Evolutionary conservation across 306 rosid species (phyloP).

Genomic region (Urtica urens): DNA sequence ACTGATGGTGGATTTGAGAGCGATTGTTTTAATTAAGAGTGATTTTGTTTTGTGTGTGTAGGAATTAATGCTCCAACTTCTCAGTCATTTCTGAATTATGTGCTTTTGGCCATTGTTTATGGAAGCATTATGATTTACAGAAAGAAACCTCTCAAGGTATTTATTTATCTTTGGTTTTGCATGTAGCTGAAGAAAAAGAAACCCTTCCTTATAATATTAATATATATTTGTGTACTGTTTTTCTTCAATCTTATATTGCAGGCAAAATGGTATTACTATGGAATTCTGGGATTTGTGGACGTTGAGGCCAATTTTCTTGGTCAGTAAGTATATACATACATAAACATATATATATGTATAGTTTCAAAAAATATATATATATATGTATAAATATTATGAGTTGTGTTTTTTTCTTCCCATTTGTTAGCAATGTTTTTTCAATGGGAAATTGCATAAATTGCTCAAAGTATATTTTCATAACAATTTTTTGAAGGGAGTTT

Average conservation of each 20-base stretch:
- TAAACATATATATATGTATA: too few relatives aligned
- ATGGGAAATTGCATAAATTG: too few relatives aligned
- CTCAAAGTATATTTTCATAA: too few relatives aligned
- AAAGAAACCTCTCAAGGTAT: slow-evolving; percentile 67
- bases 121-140: slow-evolving; percentile 47
- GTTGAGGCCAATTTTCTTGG: slow-evolving; percentile 97
- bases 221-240: slow-evolving; percentile 5
- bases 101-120: slow-evolving; percentile 58
- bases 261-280: slow-evolving; percentile 85
- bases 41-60: slow-evolving; percentile 13
- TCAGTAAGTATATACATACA: too few relatives aligned
- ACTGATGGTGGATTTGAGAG: too few relatives aligned
- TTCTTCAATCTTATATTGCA: slow-evolving; percentile 25
- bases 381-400: too few relatives aligned
- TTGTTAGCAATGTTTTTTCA: too few relatives aligned
- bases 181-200: background rate
- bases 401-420: too few relatives aligned
- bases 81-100: slow-evolving; percentile 78
- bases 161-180: background rate
- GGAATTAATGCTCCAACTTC: slow-evolving; percentile 89
- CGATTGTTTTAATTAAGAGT: background rate
- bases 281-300: slow-evolving; percentile 73
- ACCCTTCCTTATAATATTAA: background rate
- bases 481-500: too few relatives aligned
- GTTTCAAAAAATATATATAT: too few relatives aligned